Evolutionary conservation across 2,329 filamentous ascomycete genomes (phyloP).

Genomic region (Akanthomyces dipterigenus): DNA sequence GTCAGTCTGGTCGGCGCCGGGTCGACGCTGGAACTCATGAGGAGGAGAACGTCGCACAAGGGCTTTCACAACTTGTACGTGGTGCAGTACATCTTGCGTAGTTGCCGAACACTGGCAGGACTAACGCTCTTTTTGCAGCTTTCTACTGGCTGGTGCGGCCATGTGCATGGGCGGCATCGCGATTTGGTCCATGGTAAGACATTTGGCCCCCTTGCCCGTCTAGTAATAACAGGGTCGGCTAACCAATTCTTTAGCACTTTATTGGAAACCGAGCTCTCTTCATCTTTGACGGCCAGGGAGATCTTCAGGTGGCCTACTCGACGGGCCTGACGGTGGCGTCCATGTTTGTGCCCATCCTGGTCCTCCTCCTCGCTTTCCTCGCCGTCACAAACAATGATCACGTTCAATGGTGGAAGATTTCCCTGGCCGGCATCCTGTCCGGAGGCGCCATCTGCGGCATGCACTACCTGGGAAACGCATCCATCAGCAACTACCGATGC

Average conservation of each 20-base stretch:
- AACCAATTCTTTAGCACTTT: constrained; percentile 53
- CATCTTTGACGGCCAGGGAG: constrained; percentile 53
- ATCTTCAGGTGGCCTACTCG: constrained; percentile 69
- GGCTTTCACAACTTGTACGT: constrained; percentile 63
- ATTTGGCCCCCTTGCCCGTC: too few species aligned
- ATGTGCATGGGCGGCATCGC: constrained; percentile 67
- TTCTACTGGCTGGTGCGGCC: constrained; percentile 57
- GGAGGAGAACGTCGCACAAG: constrained; percentile 63
- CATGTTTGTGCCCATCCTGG: constrained; percentile 71
- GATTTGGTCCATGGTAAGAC: constrained; percentile 62
- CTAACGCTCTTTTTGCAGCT: constrained; percentile 33
- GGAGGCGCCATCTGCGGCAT: constrained; percentile 74
- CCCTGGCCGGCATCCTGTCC: constrained; percentile 59
- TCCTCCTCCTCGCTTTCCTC: constrained; percentile 66
- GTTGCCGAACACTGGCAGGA: not conserved
- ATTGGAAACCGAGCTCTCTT: constrained; percentile 76
- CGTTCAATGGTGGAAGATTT: constrained; percentile 52
- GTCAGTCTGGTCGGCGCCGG: constrained; percentile 72
- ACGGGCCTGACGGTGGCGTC: constrained; percentile 66
- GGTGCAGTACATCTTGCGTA: not conserved
- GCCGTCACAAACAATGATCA: constrained; percentile 55
- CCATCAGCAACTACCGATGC: constrained; percentile 69
- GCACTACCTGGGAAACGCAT: constrained; percentile 83
- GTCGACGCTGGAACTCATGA: constrained; percentile 76
- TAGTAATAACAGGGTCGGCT: not conserved